These are phyloP conservation scores for Ormosia semicastrata DNA, from an alignment of 306 rosid species.

Conservation along the genomic window DNA sequence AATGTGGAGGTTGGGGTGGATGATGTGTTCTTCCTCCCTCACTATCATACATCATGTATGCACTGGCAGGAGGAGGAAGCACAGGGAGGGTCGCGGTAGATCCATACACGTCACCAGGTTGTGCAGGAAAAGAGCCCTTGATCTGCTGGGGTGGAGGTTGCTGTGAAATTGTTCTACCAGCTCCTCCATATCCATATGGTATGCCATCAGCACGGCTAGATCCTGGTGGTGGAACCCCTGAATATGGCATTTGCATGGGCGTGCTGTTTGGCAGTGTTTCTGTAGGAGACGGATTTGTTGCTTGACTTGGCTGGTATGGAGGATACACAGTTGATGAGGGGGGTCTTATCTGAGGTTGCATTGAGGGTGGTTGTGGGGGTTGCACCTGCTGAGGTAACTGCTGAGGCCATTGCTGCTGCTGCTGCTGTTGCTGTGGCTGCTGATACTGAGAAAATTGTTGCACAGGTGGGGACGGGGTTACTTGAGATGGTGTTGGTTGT, in stretches of 20 bases:
- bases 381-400: conserved; percentile 54
- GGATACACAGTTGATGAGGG: conserved; percentile 57
- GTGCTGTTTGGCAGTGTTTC: conserved; percentile 78
- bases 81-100: conserved; percentile 48
- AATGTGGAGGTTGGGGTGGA: conserved; percentile 64
- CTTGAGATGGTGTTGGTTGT: conserved; percentile 63
- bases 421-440: conserved; percentile 66
- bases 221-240: conserved; percentile 67
- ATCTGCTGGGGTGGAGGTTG: conserved; percentile 80
- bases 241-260: conserved; percentile 84
- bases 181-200: conserved; percentile 70
- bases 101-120: conserved; percentile 63
- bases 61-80: conserved; percentile 65
- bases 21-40: conserved; percentile 72
- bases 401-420: conserved; percentile 44
- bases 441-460: conserved; percentile 82
- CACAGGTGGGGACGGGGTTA: conserved; percentile 54
- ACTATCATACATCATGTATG: conserved; percentile 81
- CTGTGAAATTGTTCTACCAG: conserved; percentile 75
- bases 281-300: conserved; percentile 53
- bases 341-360: conserved; percentile 72
- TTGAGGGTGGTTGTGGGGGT: conserved; percentile 57
- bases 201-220: conserved; percentile 60
- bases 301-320: conserved; percentile 65
- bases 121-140: conserved; percentile 57